These are phyloP conservation scores for Lunasporangiospora selenospora DNA, from an alignment of 192 early-diverging fungal species.

Conservation along the genomic window DNA sequence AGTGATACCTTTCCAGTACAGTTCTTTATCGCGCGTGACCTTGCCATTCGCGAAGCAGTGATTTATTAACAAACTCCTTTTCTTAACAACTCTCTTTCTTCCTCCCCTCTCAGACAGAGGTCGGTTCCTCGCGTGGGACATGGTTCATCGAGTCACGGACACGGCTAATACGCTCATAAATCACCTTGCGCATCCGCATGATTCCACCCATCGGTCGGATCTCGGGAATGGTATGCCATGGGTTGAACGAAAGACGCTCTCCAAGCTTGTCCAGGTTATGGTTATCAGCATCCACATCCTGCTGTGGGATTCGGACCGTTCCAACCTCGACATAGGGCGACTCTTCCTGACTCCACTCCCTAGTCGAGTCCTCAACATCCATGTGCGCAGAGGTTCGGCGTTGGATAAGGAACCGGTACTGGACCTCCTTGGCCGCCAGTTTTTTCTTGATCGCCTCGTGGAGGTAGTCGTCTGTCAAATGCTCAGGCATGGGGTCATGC, in stretches of 20 bases:
- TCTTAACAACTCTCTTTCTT: too few relatives aligned
- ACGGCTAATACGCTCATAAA: constrained; percentile 39
- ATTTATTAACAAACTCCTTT: too few relatives aligned
- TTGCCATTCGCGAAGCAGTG: too few relatives aligned
- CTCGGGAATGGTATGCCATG: constrained; percentile 31
- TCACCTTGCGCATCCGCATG: constrained; percentile 29
- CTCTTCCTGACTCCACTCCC: constrained; percentile 14
- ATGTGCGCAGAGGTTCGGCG: constrained; percentile 1
- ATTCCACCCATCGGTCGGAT: constrained; percentile 20
- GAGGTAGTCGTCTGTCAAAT: constrained; percentile 7
- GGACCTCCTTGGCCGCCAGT: background rate
- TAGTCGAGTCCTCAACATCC: constrained; percentile 40
- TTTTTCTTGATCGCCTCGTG: constrained; percentile 16
- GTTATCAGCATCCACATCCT: constrained; percentile 18
- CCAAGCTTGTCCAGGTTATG: constrained; percentile 13
- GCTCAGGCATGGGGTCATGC: constrained; percentile 2
- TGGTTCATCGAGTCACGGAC: constrained; percentile 18
- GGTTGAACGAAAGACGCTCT: constrained; percentile 38
- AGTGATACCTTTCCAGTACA: too few relatives aligned
- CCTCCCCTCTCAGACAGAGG: too few relatives aligned
- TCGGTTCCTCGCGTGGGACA: constrained; percentile 33
- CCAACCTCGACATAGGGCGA: constrained; percentile 27
- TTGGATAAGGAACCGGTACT: constrained; percentile 34
- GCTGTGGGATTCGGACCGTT: constrained; percentile 28
- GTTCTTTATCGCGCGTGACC: too few relatives aligned